Conservation (phyloP, 1,139 yeast genomes). For the Yamadazyma conglobata region DNA sequence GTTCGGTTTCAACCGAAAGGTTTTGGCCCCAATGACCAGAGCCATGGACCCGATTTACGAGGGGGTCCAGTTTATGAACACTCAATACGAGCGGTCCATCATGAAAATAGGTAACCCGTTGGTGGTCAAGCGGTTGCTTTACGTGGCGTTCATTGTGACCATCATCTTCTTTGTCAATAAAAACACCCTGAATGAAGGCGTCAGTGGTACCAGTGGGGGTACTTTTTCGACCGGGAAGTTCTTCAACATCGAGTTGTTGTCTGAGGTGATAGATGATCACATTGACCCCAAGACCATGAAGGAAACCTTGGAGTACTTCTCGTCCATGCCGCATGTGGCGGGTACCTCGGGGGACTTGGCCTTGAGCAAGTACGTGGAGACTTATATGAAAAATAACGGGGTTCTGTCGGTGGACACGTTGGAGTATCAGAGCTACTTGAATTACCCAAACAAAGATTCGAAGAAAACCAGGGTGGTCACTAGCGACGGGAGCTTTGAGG, state of each 20-base stretch:
- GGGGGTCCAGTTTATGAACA: constrained; percentile 42
- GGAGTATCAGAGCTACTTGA: constrained; percentile 52
- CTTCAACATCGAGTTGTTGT: constrained; percentile 53
- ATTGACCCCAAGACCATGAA: constrained; percentile 60
- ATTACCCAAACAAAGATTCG: constrained; percentile 41
- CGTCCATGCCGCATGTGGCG: constrained; percentile 81
- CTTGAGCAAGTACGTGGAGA: constrained; percentile 60
- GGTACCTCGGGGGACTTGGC: constrained; percentile 85
- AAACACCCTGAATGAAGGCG: constrained; percentile 49
- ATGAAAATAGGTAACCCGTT: constrained; percentile 79
- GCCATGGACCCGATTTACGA: constrained; percentile 70
- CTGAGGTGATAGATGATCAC: constrained; percentile 44
- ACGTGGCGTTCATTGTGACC: constrained; percentile 59
- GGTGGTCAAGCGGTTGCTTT: constrained; percentile 71
- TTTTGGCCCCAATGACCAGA: constrained; percentile 52
- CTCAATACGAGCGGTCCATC: constrained; percentile 53
- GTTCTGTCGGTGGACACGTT: constrained; percentile 48
- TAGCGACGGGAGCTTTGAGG: constrained; percentile 33
- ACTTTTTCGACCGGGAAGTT: constrained; percentile 56
- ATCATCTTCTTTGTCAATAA: constrained; percentile 57
- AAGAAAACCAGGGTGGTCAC: constrained; percentile 29
- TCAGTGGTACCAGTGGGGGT: constrained; percentile 40
- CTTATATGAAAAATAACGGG: constrained; percentile 56
- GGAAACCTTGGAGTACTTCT: constrained; percentile 69
- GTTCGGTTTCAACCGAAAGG: constrained; percentile 36